Evolutionary conservation across 306 rosid genomes (phyloP), one percentile per base, ranked within the genome.

Genomic region (Dalbergia cultrata): DNA sequence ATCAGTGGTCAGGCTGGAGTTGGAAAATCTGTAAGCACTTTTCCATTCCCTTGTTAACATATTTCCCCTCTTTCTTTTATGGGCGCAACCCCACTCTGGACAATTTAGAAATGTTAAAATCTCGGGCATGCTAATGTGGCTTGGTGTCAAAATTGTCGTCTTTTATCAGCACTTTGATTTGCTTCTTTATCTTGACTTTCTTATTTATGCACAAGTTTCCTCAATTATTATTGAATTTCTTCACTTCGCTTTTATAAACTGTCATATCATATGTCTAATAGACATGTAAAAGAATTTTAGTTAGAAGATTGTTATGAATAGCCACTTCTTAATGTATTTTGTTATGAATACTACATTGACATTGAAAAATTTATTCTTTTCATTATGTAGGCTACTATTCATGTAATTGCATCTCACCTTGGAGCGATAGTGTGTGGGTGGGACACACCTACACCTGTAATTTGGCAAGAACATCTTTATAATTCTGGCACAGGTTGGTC

Each of bases 1-100:
- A 69, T 95, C 87, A 93, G 84, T 64, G 99, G 99, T 65, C 97
- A 86, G 80, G 91, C 99, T 72, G 99, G 99, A 86, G 87, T 90
- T 49, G 97, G 97, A 77, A 95, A 93, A 91, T 95, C 99, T 62
- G 99, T 90, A 93, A 56, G 95, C 70, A 58, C 72, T 74, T 56
- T 59, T 66, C 65, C 85, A 60, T 86, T 86, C 53, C 53, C 81
- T 61, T 47, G 39, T 72, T 43, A 78, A 43, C 74, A 59, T 79
- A 53, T 61, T 56, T 43, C 35, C 50, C 65, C 71, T 59, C 17
- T 79, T 72, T 82, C 63, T 45, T 47, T 19, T 41, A n/a, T 33
- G 65, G 58, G 50, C 31, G 44, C 44, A 67, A 43, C 50, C 16
- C 8, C 16, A 5, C n/a, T 17, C 19, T 13, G 61, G 72, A 72